Evolutionary conservation across 2,329 filamentous ascomycete genomes (phyloP).

Genomic region (Trichoderma cornu-damae): DNA sequence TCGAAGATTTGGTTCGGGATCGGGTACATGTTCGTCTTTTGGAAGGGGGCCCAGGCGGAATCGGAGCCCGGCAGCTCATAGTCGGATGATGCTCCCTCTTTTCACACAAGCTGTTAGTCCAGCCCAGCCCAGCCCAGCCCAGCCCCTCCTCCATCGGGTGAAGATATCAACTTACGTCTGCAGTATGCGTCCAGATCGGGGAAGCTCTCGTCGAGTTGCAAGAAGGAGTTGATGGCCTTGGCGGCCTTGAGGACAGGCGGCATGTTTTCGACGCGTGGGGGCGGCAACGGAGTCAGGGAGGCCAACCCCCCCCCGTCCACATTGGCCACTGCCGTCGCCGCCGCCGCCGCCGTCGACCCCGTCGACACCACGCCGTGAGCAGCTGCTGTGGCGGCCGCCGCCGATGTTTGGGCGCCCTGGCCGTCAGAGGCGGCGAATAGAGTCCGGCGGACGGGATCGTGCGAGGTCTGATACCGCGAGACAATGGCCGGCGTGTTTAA

Average conservation of each 20-base stretch:
- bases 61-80: slow-evolving; percentile 71
- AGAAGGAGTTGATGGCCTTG: slow-evolving; percentile 72
- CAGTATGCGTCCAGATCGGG: slow-evolving; percentile 88
- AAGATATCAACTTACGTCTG: slow-evolving; percentile 59
- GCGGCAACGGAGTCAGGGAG: slow-evolving; percentile 35
- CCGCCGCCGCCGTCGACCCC: slow-evolving; percentile 24
- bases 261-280: slow-evolving; percentile 44
- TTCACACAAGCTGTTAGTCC: too few relatives aligned
- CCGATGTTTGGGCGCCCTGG: slow-evolving; percentile 23
- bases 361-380: background rate
- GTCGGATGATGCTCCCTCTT: slow-evolving; percentile 85
- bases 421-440: slow-evolving; percentile 40
- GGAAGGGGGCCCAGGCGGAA: slow-evolving; percentile 79
- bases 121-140: slow-evolving; percentile 25
- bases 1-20: slow-evolving; percentile 91
- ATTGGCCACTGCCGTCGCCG: slow-evolving; percentile 26
- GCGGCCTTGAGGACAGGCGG: slow-evolving; percentile 76
- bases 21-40: slow-evolving; percentile 77
- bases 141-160: background rate
- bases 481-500: slow-evolving; percentile 65
- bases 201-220: slow-evolving; percentile 72
- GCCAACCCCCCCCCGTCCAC: slow-evolving; percentile 28
- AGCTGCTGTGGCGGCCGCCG: slow-evolving; percentile 17
- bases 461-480: slow-evolving; percentile 41
- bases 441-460: slow-evolving; percentile 48